Conservation (phyloP, 768 basidiomycete genomes). For the Gloeopeniophorella convolvens region DNA sequence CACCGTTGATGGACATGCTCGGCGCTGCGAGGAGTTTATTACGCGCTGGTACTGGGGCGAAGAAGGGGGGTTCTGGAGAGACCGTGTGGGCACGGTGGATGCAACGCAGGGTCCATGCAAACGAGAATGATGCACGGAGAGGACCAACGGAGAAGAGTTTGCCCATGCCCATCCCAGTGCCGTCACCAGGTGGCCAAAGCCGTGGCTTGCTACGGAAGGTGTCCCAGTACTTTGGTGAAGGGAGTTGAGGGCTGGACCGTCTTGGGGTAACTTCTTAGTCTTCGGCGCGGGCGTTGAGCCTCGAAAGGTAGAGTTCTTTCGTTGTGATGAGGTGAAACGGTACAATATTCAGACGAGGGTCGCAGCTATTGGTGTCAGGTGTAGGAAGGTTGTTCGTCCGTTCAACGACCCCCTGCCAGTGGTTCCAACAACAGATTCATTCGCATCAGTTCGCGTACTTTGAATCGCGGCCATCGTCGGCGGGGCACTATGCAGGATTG, state of each 20-base stretch:
- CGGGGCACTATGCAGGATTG: too few relatives aligned
- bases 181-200: slow-evolving; percentile 11
- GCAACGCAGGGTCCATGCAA: slow-evolving; percentile 7
- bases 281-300: too few relatives aligned
- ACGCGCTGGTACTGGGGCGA: slow-evolving; percentile 9
- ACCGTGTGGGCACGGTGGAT: slow-evolving; percentile 16
- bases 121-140: slow-evolving; percentile 15
- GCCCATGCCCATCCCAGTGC: neutral
- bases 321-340: too few relatives aligned
- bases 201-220: slow-evolving; percentile 20
- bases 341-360: too few relatives aligned
- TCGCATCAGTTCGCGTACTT: too few relatives aligned
- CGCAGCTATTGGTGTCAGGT: too few relatives aligned
- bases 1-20: slow-evolving; percentile 19
- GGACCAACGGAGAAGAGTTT: slow-evolving; percentile 7
- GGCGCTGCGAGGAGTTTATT: slow-evolving; percentile 15
- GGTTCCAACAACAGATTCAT: too few relatives aligned
- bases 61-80: slow-evolving; percentile 8
- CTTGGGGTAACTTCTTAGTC: too few relatives aligned
- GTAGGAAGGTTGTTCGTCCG: too few relatives aligned
- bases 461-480: too few relatives aligned
- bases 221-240: slow-evolving; percentile 20
- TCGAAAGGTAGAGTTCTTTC: too few relatives aligned
- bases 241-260: slow-evolving; percentile 6
- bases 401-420: too few relatives aligned